Evolutionary conservation across 768 basidiomycete genomes (phyloP).

Genomic region (Pluteus cervinus): DNA sequence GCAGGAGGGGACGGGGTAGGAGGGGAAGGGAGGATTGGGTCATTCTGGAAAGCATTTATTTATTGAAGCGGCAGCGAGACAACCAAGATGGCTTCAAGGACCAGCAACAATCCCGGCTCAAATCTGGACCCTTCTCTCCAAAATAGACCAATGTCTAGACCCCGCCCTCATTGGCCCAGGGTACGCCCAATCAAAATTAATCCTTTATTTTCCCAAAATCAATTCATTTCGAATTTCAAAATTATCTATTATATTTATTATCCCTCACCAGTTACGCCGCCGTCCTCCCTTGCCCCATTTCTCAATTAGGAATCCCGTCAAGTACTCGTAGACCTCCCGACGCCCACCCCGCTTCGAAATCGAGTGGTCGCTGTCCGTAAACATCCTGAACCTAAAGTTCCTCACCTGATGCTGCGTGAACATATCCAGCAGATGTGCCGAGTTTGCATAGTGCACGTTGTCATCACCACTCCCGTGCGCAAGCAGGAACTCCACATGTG

Average conservation of each 20-base stretch:
- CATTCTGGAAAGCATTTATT: conserved; percentile 6
- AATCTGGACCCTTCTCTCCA: conserved; percentile 15
- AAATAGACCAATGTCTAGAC: conserved; percentile 7
- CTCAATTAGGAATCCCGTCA: conserved; percentile 80
- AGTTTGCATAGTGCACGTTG: conserved; percentile 93
- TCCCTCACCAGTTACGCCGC: conserved; percentile 48
- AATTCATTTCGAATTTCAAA: no score
- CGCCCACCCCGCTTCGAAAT: conserved; percentile 73
- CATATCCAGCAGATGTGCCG: conserved; percentile 90
- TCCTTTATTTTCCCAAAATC: no score
- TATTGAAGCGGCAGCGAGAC: no score
- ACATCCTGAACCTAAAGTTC: conserved; percentile 87
- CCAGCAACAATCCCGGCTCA: conserved; percentile 1
- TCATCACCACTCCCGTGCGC: conserved; percentile 95
- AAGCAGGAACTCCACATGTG: conserved; percentile 72
- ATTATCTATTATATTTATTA: background rate
- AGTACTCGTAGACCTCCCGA: conserved; percentile 80
- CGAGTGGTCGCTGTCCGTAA: conserved; percentile 90
- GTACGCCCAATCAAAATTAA: no score
- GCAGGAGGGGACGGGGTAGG: conserved; percentile 8
- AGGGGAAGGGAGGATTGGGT: conserved; percentile 14
- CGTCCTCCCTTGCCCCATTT: conserved; percentile 88
- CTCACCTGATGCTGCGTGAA: conserved; percentile 72
- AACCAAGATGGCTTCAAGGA: conserved; percentile 5
- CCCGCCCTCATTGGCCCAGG: conserved; percentile 4